Conservation (phyloP, 2,329 filamentous ascomycete genomes). For the Claviceps sp. region DNA sequence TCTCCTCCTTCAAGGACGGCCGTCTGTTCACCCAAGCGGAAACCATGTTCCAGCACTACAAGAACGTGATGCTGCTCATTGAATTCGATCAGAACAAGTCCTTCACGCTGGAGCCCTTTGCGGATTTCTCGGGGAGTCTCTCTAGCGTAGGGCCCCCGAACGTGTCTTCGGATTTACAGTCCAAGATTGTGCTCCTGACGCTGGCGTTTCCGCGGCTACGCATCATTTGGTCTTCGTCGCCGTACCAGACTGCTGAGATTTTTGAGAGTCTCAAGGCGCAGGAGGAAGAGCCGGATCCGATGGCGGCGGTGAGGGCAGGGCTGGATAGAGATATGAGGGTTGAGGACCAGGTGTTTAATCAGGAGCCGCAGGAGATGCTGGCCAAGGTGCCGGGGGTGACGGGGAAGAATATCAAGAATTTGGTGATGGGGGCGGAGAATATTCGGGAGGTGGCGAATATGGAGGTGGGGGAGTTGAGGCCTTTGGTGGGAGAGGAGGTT, state of each 20-base stretch:
- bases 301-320: slow-evolving; percentile 72
- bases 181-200: slow-evolving; percentile 82
- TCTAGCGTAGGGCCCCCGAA: slow-evolving; percentile 47
- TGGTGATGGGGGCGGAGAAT: slow-evolving; percentile 62
- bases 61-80: slow-evolving; percentile 78
- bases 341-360: slow-evolving; percentile 63
- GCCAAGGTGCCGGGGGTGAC: slow-evolving; percentile 72
- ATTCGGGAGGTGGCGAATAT: slow-evolving; percentile 79
- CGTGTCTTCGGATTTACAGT: slow-evolving; percentile 63
- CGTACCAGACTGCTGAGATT: slow-evolving; percentile 94
- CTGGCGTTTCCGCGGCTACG: slow-evolving; percentile 80
- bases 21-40: slow-evolving; percentile 86
- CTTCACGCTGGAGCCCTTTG: slow-evolving; percentile 80
- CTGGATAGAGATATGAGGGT: slow-evolving; percentile 43
- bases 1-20: slow-evolving; percentile 83
- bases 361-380: slow-evolving; percentile 83
- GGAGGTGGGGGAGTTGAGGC: slow-evolving; percentile 56
- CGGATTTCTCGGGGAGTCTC: slow-evolving; percentile 49
- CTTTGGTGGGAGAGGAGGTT: slow-evolving; percentile 63
- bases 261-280: slow-evolving; percentile 88
- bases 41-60: slow-evolving; percentile 90
- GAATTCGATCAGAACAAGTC: slow-evolving; percentile 97
- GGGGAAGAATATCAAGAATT: slow-evolving; percentile 58
- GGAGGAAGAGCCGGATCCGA: slow-evolving; percentile 79
- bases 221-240: slow-evolving; percentile 86